Evolutionary conservation across 2,329 filamentous ascomycete species (phyloP).

Genomic region (Stagonosporopsis rhizophila): DNA sequence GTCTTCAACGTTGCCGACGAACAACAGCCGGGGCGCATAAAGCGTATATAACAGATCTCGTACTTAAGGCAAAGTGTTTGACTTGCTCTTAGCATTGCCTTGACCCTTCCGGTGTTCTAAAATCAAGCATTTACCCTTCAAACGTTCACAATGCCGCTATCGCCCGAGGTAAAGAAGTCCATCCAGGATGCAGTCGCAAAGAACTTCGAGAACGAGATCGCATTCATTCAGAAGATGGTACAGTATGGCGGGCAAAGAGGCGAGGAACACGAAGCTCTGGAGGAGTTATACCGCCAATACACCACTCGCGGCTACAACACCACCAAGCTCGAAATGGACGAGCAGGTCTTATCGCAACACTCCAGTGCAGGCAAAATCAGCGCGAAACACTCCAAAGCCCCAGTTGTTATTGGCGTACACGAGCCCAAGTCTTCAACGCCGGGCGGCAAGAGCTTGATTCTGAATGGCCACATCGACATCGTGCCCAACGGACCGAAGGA

Average conservation of each 20-base stretch:
- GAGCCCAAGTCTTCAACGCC: slow-evolving; percentile 13
- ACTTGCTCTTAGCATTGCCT: not conserved
- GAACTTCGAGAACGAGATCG: slow-evolving; percentile 27
- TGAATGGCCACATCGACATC: slow-evolving; percentile 32
- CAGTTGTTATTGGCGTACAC: slow-evolving; percentile 20
- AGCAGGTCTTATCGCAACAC: slow-evolving; percentile 21
- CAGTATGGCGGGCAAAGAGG: slow-evolving; percentile 30
- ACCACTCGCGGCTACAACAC: slow-evolving; percentile 20
- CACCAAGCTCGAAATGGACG: slow-evolving; percentile 22
- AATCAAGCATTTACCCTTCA: not conserved
- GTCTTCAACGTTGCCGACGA: slow-evolving; percentile 7
- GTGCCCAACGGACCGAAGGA: slow-evolving; percentile 28
- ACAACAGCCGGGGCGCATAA: slow-evolving; percentile 5
- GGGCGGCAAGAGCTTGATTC: slow-evolving; percentile 27
- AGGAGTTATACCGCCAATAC: slow-evolving; percentile 23
- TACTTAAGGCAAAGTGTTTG: not conserved
- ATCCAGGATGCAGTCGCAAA: slow-evolving; percentile 23
- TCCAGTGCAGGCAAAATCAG: slow-evolving; percentile 20
- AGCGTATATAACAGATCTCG: not conserved
- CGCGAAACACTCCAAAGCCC: slow-evolving; percentile 23
- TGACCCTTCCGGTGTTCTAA: not conserved
- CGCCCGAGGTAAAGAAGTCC: slow-evolving; percentile 15
- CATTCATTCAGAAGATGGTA: slow-evolving; percentile 27
- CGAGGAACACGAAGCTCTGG: slow-evolving; percentile 23
- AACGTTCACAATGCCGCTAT: slow-evolving; percentile 16